Evolutionary conservation across 139 green algal species (phyloP), one percentile per base, ranked within the genome.

Genomic region (Micractinium sp.): DNA sequence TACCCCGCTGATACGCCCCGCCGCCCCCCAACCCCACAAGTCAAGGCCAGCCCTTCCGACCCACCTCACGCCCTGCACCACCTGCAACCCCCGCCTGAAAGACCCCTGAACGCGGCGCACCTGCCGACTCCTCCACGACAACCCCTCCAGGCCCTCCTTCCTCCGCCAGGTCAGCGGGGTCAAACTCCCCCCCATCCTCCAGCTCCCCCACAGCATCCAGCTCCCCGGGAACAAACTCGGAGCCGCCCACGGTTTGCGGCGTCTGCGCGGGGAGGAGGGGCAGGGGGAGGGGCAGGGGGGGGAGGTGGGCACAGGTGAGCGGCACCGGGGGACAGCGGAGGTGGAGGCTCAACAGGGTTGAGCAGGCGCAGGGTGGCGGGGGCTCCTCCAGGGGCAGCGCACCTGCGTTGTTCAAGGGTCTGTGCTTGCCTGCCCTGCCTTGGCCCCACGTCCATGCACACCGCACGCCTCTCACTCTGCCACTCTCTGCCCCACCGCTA

Each of bases 41-140:
- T 56, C 7, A 9, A 56, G 47, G 47, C 47, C 47, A 56, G 47
- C 47, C 7, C 47, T 56, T 56, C 47, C 47, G 7, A 56, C 47
- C 47, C 47, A 56, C 47, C 69, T 36, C 47, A 71, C 47, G 19
- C 41, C 14, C 29, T 41, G 16, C 25, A 20, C 5, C 78, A 66
- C 0, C 25, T 2, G 75, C 69, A 33, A 31, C 74, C 73, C 14
- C 73, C 5, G 16, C 74, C 47, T 9, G 9, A 56, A 56, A 5
- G 5, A 5, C 47, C 47, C 47, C 47, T 56, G 47, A 56, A 39
- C 31, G 2, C 35, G 3, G 12, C 83, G 22, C 83, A 80, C 83
- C 83, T n/a, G 83, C 83, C 27, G 83, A 87, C 83, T 87, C 83
- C 67, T 87, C 83, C 66, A 87, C 83, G 35, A 87, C 82, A 27